Evolutionary conservation across 1,284 basidiomycete genomes (phyloP), one percentile per base, ranked within the genome.

Genomic region (Sanghuangporus sanghuang): DNA sequence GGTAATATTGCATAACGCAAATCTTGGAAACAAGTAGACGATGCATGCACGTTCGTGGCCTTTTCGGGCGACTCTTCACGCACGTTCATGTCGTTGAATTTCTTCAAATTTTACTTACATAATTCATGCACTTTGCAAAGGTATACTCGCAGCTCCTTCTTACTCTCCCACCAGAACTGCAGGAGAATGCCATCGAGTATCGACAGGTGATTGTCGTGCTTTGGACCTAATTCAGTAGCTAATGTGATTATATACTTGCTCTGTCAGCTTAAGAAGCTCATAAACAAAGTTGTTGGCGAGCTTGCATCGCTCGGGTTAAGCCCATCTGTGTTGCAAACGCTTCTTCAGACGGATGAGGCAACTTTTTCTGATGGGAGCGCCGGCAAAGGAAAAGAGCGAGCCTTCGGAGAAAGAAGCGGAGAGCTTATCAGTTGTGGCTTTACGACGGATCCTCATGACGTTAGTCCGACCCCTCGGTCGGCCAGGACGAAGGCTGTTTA

Each of bases 181-280:
- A 87, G 27, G 79, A 87, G 32, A 87, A 86, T 74, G 90, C 92
- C 0, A 90, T 98, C 64, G 89, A 96, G 71, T 98, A 98, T 73
- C 82, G 92, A 52, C 85, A 90, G 79, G 92, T 92, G 62, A 56
- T 76, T 62, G 8, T 49, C 16, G 16, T 27, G 32, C 66, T 12
- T 27, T 21, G 7, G 40, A 42, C 12, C 23, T 52, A 23, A 12
- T 38, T 5, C 3, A 36, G 27, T 5, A n/a, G 53, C 38, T 44
- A n/a, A 27, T 35, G n/a, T 44, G 32, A n/a, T 6, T 44, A 8
- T 38, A 32, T 38, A 14, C 21, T 18, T 27, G 40, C 56, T 23
- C 14, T 21, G 44, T 14, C 71, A 95, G 90, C 86, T 98, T 67
- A 98, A 98, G 77, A 95, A 94, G 71, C 81, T 97, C 59, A 95